phyloP scores from a whole-genome alignment of 1,139 yeast genomes.

The Lodderomyces orthopsilosis region DNA sequence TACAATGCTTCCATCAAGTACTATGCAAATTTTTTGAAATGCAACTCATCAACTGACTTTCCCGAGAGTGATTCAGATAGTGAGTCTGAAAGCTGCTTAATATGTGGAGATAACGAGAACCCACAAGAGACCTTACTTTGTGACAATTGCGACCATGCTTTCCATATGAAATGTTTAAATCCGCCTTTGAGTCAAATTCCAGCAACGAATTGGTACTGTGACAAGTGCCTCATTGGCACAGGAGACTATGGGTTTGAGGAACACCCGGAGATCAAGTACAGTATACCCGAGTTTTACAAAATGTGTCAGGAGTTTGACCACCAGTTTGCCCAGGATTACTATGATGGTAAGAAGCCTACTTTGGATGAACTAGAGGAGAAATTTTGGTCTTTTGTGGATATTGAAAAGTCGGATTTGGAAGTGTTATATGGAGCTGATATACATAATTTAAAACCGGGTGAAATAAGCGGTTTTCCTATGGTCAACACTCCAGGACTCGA shows the following conservation, averaged over 20 bases:
- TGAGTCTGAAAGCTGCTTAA: slow-evolving; percentile 41
- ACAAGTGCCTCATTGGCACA: slow-evolving; percentile 76
- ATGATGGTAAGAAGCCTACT: slow-evolving; percentile 29
- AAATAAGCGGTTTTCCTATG: slow-evolving; percentile 68
- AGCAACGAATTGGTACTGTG: slow-evolving; percentile 72
- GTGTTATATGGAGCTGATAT: slow-evolving; percentile 81
- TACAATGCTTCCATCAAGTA: slow-evolving; percentile 35
- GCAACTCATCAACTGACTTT: slow-evolving; percentile 19
- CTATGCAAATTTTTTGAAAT: slow-evolving; percentile 45
- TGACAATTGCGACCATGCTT: slow-evolving; percentile 70
- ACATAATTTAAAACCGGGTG: slow-evolving; percentile 57
- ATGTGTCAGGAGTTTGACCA: slow-evolving; percentile 53
- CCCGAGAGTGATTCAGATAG: slow-evolving; percentile 25
- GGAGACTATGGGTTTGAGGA: slow-evolving; percentile 91
- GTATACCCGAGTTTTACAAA: slow-evolving; percentile 57
- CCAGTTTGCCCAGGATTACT: slow-evolving; percentile 31
- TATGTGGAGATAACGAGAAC: slow-evolving; percentile 51
- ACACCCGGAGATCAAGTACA: slow-evolving; percentile 52
- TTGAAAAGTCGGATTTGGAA: slow-evolving; percentile 44
- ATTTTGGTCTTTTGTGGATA: slow-evolving; percentile 60
- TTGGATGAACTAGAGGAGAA: slow-evolving; percentile 48
- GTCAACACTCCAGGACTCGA: slow-evolving; percentile 27
- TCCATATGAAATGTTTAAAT: slow-evolving; percentile 61
- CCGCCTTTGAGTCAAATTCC: slow-evolving; percentile 54
- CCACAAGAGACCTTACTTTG: slow-evolving; percentile 58